Conservation (phyloP, 2,329 filamentous ascomycete species). For the Ceratocystis papillata region DNA sequence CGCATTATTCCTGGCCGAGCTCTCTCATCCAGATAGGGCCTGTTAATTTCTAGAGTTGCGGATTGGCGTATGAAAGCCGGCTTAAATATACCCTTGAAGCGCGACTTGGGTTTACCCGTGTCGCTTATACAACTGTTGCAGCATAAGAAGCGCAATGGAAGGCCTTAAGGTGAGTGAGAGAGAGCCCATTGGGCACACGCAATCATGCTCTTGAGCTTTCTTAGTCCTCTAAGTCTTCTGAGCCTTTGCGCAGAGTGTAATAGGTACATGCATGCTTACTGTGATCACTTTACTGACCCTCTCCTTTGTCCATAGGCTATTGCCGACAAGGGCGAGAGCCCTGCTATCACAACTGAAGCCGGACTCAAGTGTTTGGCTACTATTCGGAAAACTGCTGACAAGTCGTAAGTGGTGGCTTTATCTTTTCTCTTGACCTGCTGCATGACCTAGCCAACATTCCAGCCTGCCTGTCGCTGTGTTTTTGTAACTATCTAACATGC, state of each 20-base stretch:
- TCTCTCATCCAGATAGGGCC: not conserved
- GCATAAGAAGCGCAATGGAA: constrained; percentile 21
- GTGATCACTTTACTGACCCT: constrained; percentile 32
- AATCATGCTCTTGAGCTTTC: not conserved
- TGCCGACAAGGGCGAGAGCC: constrained; percentile 45
- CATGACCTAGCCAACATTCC: not conserved
- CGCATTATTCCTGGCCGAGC: not conserved
- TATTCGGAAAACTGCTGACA: constrained; percentile 66
- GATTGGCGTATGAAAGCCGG: constrained; percentile 1
- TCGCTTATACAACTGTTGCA: constrained; percentile 17
- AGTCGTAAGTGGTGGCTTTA: constrained; percentile 49
- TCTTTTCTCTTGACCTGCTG: not conserved
- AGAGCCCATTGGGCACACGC: not conserved
- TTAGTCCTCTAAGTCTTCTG: not conserved
- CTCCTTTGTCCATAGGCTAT: constrained; percentile 32
- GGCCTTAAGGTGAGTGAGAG: constrained; percentile 20
- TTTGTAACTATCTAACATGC: constrained; percentile 26
- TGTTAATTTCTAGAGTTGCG: not conserved
- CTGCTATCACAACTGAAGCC: constrained; percentile 57
- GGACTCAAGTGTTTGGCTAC: constrained; percentile 65
- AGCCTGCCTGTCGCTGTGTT: not conserved
- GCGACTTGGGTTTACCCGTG: constrained; percentile 2
- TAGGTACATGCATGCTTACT: constrained; percentile 1
- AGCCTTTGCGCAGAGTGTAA: not conserved
- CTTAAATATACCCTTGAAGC: constrained; percentile 6